Percentiles rank a stretch among this genome's conserved stretches.
phyloP scores from a whole-genome alignment of 441 rosid genomes.

The Aleurites moluccanus region DNA sequence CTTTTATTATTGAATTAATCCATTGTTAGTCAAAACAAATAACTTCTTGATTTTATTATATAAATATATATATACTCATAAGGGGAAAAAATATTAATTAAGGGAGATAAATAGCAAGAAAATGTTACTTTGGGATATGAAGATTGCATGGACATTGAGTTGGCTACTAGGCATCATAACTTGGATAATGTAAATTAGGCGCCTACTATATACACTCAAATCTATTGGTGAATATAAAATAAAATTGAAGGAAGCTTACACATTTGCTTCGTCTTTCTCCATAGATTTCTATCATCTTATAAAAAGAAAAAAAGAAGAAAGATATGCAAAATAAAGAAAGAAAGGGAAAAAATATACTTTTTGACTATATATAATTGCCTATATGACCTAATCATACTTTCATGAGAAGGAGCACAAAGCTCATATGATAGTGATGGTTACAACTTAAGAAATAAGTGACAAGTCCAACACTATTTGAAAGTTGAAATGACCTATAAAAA shows the following conservation, averaged over 20 bases:
- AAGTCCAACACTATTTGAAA: background rate
- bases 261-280: background rate
- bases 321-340: background rate
- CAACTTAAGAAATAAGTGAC: background rate
- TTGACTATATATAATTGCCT: slow-evolving; percentile 15
- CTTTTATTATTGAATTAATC: too few species aligned
- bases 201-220: background rate
- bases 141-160: background rate
- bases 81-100: too few species aligned
- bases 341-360: background rate
- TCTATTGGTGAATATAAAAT: background rate
- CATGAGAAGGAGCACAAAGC: background rate
- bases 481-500: background rate
- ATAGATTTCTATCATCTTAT: background rate
- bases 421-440: slow-evolving; percentile 15
- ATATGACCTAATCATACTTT: slow-evolving; percentile 14
- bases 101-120: background rate
- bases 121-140: background rate
- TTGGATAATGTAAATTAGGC: slow-evolving; percentile 16
- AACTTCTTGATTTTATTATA: too few species aligned
- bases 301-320: background rate
- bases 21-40: too few species aligned
- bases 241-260: too few species aligned
- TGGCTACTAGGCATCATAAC: background rate
- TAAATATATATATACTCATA: too few species aligned